Conservation (phyloP, 305 asterid genomes). For the Coffea humblotiana region DNA sequence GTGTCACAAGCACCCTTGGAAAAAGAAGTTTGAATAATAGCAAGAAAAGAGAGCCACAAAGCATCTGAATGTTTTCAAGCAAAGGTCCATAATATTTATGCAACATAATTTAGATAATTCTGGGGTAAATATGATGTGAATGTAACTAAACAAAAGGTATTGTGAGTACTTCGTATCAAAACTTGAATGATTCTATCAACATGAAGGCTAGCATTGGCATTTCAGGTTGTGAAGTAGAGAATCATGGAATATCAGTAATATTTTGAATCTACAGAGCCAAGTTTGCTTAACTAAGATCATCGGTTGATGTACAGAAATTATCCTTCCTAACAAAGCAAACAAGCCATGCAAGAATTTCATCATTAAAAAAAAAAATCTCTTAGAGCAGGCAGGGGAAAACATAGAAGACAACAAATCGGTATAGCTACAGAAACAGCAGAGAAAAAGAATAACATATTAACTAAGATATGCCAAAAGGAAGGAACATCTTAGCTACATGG, state of each 20-base stretch:
- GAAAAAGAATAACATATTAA: no score
- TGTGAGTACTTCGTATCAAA: neutral
- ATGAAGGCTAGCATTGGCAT: neutral
- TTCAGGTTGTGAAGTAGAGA: neutral
- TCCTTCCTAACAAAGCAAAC: neutral
- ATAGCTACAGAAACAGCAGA: neutral
- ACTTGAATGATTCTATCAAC: neutral
- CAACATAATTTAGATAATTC: neutral
- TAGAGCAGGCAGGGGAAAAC: neutral
- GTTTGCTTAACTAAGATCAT: neutral
- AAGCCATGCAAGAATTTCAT: neutral
- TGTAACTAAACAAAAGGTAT: neutral
- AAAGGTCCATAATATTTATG: neutral
- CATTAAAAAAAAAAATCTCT: neutral
- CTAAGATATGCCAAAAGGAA: neutral
- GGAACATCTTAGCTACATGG: neutral
- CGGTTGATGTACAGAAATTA: neutral
- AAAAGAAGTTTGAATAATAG: constrained; percentile 12
- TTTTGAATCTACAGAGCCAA: neutral
- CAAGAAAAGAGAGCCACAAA: neutral
- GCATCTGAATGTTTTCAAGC: neutral
- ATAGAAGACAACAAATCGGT: neutral
- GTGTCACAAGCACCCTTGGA: constrained; percentile 48
- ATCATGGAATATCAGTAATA: neutral
- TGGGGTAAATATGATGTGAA: neutral